Evolutionary conservation across 495 filamentous ascomycete genomes (phyloP).

Genomic region (Tuber indicum): DNA sequence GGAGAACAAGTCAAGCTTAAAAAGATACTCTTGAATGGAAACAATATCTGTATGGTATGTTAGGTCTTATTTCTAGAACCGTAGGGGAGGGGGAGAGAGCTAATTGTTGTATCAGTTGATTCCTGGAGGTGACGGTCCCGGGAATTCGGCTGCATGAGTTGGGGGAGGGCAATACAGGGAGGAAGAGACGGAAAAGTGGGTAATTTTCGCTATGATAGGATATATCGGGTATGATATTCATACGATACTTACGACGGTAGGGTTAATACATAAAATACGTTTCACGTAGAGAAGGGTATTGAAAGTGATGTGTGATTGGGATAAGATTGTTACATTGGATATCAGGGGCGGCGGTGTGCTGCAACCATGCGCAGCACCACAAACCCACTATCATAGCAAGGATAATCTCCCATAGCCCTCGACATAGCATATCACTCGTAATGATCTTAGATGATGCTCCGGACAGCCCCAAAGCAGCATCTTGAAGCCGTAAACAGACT

Average conservation of each 20-base stretch:
- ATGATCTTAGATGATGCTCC: no score
- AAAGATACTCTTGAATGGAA: conserved; percentile 95
- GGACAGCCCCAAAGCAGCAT: no score
- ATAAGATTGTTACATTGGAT: not conserved
- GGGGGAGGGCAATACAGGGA: not conserved
- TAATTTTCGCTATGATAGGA: not conserved
- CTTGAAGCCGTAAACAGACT: no score
- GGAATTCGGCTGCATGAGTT: not conserved
- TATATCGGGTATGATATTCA: not conserved
- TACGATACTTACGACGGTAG: not conserved
- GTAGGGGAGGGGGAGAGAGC: conserved; percentile 8
- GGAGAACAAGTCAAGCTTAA: conserved; percentile 78
- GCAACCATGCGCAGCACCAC: not conserved
- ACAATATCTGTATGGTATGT: conserved; percentile 97
- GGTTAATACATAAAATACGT: not conserved
- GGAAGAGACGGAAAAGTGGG: not conserved
- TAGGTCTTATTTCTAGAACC: not conserved
- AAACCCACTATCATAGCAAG: not conserved
- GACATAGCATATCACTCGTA: not conserved
- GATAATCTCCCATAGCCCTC: not conserved
- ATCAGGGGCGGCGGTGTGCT: not conserved
- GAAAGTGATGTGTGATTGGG: not conserved
- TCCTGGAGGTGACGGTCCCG: conserved; percentile 75
- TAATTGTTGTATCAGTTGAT: conserved; percentile 57
- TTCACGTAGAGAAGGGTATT: not conserved